Evolutionary conservation across 495 filamentous ascomycete species (phyloP), one percentile per base, ranked within the genome.

Genomic region (Trichocladium antarcticum): DNA sequence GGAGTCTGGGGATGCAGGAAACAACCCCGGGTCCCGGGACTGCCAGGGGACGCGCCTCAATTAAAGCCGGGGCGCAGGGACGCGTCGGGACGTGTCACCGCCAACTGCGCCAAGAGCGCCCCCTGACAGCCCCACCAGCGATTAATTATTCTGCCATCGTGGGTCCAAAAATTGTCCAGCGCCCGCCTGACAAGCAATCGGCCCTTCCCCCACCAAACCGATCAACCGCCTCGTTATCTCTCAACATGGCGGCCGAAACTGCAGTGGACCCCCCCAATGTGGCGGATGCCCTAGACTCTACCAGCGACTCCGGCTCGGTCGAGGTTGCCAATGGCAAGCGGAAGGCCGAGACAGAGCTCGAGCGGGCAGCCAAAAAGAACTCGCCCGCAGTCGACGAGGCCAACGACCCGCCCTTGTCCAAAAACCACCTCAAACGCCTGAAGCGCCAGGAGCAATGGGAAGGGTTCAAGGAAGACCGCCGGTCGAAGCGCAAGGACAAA

Each of bases 401-500:
- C 15, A 29, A 12, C 17, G 31, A 22, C 16, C 20, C 42, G 21
- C 52, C 55, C 27, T 54, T 85, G 29, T 95, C 92, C 11, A 98
- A 95, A 55, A 89, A 79, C 53, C 81, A 87, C 52, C 63, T 79
- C 39, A 95, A 90, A 65, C 88, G 85, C 57, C 68, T 87, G 21
- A 74, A 67, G 27, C 75, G 76, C 28, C 69, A 75, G 49, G 69
- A 85, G 59, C 64, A 70, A 60, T 89, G 81, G 78, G 85, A 88
- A 46, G 74, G 74, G 6, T 74, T 72, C 12, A 80, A 78, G 44
- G 80, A 80, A 12, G 68, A 72, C n/a, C 84, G 88, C 59, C 88
- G 83, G 57, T 66, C 58, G 5, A 76, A 77, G 41, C 81, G 86
- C 22, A 86, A 82, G 61, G 81, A 88, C 49, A 89, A 88, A 61